Evolutionary conservation across 2,329 filamentous ascomycete genomes (phyloP), one percentile per base, ranked within the genome.

Genomic region (Gnomoniopsis sp.): DNA sequence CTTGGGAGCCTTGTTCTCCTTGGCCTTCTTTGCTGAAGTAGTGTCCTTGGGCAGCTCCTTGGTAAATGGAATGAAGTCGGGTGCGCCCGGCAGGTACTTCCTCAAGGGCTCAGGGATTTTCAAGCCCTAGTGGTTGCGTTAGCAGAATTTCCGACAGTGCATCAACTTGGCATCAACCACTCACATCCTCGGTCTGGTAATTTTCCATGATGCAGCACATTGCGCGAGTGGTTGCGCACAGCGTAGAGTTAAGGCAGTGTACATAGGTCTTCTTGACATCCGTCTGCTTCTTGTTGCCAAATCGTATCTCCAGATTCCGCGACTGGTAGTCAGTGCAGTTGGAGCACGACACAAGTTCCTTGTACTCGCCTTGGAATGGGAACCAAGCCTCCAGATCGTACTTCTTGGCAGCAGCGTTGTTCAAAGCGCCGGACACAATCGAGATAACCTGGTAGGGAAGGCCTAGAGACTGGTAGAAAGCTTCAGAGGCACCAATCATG

Each of bases 261-360:
- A 96, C 93, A 71, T 97, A 99, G 65, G 91, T 88, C 84, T 98
- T 99, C 74, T 88, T 88, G 59, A 83, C 81, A 65, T 93, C 91
- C 30, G 88, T 93, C 74, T 90, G 87, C 71, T 88, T 90, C 83
- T 97, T 98, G 62, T 86, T 82, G 50, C 95, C 93, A 68, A 88
- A 96, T 60, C 95, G 86, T 67, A 99, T 96, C 74, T 98, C 93
- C 14, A 99, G 83, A 66, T 92, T 93, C 58, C 95, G 85, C 23
- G 91, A 92, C 79, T 99, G 95, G 79, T 98, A 98, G 73, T 98
- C 93, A 48, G 91, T 96, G 80, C 95, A 99, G 78, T 99, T 99
- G 62, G 91, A 96, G 83, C 93, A 96, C 21, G 91, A 96, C 53
- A 98, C 95, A 30, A 99, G 85, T 78, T 98, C 95, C 78, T 98